These are phyloP conservation scores for Rhynchosporium graminicola DNA, from an alignment of 2,329 filamentous ascomycete genomes.

Conservation along the genomic window DNA sequence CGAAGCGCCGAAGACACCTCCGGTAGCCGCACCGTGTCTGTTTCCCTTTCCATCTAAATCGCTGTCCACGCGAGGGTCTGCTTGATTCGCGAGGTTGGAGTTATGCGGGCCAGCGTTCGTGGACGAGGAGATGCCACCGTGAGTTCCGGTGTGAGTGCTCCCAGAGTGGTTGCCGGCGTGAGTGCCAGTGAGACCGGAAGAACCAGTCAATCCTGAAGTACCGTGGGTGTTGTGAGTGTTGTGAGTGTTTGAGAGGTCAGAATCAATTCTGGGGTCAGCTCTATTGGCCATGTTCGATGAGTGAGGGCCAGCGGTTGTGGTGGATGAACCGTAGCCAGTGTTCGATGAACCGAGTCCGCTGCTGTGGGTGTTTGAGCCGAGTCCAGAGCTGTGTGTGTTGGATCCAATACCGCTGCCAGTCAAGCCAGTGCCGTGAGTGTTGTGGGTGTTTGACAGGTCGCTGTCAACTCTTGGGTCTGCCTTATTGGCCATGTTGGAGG, in stretches of 20 bases:
- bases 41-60: slow-evolving; percentile 48
- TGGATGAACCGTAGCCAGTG: slow-evolving; percentile 1
- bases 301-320: slow-evolving; percentile 30
- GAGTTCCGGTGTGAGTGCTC: slow-evolving; percentile 21
- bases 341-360: neutral
- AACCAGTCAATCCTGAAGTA: slow-evolving; percentile 6
- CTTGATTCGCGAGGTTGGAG: slow-evolving; percentile 46
- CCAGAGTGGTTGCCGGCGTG: slow-evolving; percentile 9
- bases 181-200: slow-evolving; percentile 13
- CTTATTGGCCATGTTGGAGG: slow-evolving; percentile 45
- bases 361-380: slow-evolving; percentile 13
- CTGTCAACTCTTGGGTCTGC: slow-evolving; percentile 24
- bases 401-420: slow-evolving; percentile 18
- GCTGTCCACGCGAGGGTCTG: slow-evolving; percentile 36
- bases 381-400: neutral
- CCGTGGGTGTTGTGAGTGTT: slow-evolving; percentile 3
- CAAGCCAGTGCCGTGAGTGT: slow-evolving; percentile 11
- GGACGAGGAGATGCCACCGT: slow-evolving; percentile 34
- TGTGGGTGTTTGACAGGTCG: slow-evolving; percentile 20
- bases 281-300: slow-evolving; percentile 45
- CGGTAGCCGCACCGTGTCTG: slow-evolving; percentile 35
- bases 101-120: slow-evolving; percentile 44
- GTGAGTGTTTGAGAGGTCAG: neutral
- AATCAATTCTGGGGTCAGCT: slow-evolving; percentile 23
- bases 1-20: slow-evolving; percentile 38